Conservation (phyloP, 2,329 filamentous ascomycete species). For the Colletotrichum caudatum region DNA sequence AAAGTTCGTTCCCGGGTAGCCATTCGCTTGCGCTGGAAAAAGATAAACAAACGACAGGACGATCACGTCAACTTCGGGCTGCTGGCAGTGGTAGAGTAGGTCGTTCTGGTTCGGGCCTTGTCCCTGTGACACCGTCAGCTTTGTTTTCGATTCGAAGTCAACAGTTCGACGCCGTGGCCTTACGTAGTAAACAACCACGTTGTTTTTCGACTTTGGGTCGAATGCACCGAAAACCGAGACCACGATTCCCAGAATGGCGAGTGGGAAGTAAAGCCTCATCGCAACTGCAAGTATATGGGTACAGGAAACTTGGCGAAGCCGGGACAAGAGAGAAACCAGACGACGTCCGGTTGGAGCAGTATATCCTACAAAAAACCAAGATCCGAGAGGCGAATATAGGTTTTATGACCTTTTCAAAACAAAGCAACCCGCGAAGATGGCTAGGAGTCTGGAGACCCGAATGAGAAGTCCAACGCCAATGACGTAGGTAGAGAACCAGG, state of each 20-base stretch:
- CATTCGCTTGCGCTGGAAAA: conserved; percentile 58
- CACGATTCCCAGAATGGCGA: conserved; percentile 20
- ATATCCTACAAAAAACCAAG: no score
- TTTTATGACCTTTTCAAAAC: not conserved
- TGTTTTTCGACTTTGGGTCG: conserved; percentile 50
- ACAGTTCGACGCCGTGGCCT: not conserved
- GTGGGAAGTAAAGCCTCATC: not conserved
- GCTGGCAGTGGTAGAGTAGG: conserved; percentile 55
- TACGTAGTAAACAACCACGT: conserved; percentile 59
- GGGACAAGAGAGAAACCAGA: not conserved
- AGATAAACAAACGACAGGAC: conserved; percentile 57
- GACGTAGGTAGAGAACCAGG: not conserved
- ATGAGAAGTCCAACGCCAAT: not conserved
- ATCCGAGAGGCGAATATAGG: rapidly evolving
- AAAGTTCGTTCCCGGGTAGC: conserved; percentile 55
- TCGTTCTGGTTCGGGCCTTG: conserved; percentile 53
- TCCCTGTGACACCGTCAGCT: conserved; percentile 48
- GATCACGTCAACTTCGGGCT: conserved; percentile 56
- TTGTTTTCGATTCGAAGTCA: not conserved
- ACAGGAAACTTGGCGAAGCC: not conserved
- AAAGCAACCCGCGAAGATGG: not conserved
- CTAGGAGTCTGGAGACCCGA: not conserved
- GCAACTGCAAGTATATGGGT: not conserved
- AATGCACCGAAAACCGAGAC: conserved; percentile 43
- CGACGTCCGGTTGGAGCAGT: not conserved